These are phyloP conservation scores for Aureobasidium sp. DNA, from an alignment of 2,329 filamentous ascomycete species.

Conservation along the genomic window DNA sequence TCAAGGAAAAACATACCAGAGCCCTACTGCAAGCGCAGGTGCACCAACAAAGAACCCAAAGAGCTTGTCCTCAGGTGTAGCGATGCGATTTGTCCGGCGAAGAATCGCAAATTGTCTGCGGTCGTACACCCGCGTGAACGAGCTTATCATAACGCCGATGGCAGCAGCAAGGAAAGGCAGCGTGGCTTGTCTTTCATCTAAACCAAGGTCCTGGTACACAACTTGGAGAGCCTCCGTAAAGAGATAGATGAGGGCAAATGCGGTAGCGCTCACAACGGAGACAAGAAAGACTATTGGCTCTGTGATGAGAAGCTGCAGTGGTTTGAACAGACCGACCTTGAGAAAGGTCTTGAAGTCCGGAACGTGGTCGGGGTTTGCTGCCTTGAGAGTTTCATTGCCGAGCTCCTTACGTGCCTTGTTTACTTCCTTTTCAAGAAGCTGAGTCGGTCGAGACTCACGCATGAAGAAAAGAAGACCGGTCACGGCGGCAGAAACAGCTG, in stretches of 20 bases:
- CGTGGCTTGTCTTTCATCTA: not conserved
- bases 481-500: no score
- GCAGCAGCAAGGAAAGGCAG: not conserved
- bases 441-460: no score
- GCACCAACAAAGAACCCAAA: not conserved
- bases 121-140: not conserved
- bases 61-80: not conserved
- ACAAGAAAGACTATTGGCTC: not conserved
- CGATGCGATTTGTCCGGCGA: not conserved
- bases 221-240: not conserved
- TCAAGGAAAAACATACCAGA: no score
- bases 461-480: no score
- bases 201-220: not conserved
- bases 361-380: no score
- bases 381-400: no score
- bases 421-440: no score
- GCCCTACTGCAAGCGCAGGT: not conserved
- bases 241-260: not conserved
- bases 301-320: not conserved
- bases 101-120: not conserved
- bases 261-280: not conserved
- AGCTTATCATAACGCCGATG: not conserved
- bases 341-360: no score
- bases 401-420: no score
- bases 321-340: not conserved